Base-by-base conservation (phyloP, 345 rosid species). In the Brassica nigra region DNA sequence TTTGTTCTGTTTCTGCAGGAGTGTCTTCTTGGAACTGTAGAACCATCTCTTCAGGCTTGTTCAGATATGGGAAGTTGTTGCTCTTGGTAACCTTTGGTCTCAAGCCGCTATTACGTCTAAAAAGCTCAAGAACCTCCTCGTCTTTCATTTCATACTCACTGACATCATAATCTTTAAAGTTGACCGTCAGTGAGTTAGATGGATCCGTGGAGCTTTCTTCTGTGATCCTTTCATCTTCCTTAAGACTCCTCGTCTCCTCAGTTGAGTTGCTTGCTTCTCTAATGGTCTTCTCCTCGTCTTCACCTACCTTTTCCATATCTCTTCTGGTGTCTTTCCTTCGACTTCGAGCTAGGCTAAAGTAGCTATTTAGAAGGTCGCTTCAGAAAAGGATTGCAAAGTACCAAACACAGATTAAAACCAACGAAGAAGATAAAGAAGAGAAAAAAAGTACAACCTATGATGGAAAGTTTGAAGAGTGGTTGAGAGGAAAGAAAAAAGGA, bases 381-480 rank as follows among this genome's bases (percentile, higher is more conserved):
- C 52, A 72, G 8, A 37, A 11, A 37, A 37, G 11, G 52, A 44
- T 44, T 44, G 52, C 52, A 44, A 44, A 14, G 16, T 49, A 79
- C 58, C 78, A 74, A 68, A 62, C 6, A 61, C 4, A 37, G 57
- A 49, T 66, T 68, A 74, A 61, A 68, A 16, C 66, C 49, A 80
- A 42, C 2, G 0, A 36, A 68, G 70, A 80, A 68, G 79, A 68
- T 74, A 74, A 62, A 61, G 18, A 52, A 49, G 54, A 47, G 54
- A 3, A 15, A 68, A 62, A 61, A 59, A 20, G 68, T 15, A 67
- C 49, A 61, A 11, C 12, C 30, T 69, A 68, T 28, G 70, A 18
- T 62, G 37, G 52, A 29, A 80, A 62, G 20, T 74, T 79, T 80
- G 79, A 80, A 80, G 70, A 74, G 83, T 80, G 62, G 83, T 54